Base-by-base conservation (phyloP, 2,329 filamentous ascomycete species). In the Fusarium liriodendri region DNA sequence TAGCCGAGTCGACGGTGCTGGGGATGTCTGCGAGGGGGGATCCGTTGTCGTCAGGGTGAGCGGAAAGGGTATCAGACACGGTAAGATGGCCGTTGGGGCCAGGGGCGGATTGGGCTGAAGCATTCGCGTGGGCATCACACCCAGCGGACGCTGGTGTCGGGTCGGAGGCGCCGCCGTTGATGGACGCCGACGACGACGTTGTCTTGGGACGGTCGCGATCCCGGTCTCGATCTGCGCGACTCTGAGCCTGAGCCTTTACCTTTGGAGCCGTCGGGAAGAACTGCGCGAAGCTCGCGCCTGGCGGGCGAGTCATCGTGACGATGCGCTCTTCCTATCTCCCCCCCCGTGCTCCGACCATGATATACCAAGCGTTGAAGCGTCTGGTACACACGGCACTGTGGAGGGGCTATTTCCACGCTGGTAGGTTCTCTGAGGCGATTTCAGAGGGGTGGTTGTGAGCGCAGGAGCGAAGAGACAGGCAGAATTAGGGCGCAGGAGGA, bases 231-330 rank as follows among this genome's bases (percentile, higher is more conserved):
- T 81, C 81, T 72, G 75, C 76, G 47, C 77, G 77, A 71, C 66
- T 74, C 75, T 82, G 82, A 73, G 80, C 79, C 78, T 84, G 82
- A 62, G 83, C 84, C 82, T 85, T 90, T 85, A 88, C 86, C 82
- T 88, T 91, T 77, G 94, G 93, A 80, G 93, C 94, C 82, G 92
- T 91, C 77, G 93, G 93, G 84, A 95, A 95, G 89, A 95, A 97
- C 85, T 95, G 91, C 85, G 93, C 93, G 88, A 95, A 95, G 86
- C 92, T 92, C 87, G 93, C 92, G 84, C 87, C 87, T 80, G 91
- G 88, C 82, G 92, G 90, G 87, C 93, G 94, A 91, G 94, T 94
- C 93, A 94, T 94, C 86, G 86, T 91, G 87, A 84, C 81, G 81
- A 83, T 83, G 82, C 81, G 83, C 83, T 83, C 83, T 83, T 84